Conservation (phyloP, 345 rosid genomes). For the Carallia brachiata region DNA sequence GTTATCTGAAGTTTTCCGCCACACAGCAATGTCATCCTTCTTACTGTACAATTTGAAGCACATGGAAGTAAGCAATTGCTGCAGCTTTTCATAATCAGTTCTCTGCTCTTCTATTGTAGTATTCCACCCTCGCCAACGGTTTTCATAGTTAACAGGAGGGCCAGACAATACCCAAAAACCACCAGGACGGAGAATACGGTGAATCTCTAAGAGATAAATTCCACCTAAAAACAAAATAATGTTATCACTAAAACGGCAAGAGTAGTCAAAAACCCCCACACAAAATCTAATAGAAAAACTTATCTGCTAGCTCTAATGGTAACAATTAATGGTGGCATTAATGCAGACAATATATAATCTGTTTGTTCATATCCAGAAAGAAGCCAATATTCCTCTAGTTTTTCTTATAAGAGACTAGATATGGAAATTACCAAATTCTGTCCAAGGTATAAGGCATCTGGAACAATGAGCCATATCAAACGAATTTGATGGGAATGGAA, state of each 20-base stretch:
- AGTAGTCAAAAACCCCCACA: not conserved
- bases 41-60: slow-evolving; percentile 87
- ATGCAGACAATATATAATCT: no score
- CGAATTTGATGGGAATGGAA: slow-evolving; percentile 93
- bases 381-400: not conserved
- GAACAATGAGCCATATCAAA: slow-evolving; percentile 99
- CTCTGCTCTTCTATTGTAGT: slow-evolving; percentile 90
- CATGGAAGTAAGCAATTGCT: slow-evolving; percentile 74
- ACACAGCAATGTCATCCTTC: slow-evolving; percentile 91
- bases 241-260: slow-evolving; percentile 10
- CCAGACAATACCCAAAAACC: slow-evolving; percentile 99
- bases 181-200: slow-evolving; percentile 94
- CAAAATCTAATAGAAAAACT: no score
- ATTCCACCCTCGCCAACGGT: slow-evolving; percentile 96
- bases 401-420: not conserved
- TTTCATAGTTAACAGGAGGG: slow-evolving; percentile 91
- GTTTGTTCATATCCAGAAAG: not conserved
- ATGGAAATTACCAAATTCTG: slow-evolving; percentile 74
- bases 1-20: slow-evolving; percentile 77
- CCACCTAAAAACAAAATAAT: slow-evolving; percentile 63
- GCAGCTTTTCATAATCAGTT: slow-evolving; percentile 77
- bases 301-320: no score
- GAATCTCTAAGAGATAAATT: slow-evolving; percentile 82
- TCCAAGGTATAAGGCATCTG: slow-evolving; percentile 99
- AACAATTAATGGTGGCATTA: no score